These are phyloP conservation scores for Lolium perenne DNA, from an alignment of 176 grass and related monocot genomes.

Conservation along the genomic window DNA sequence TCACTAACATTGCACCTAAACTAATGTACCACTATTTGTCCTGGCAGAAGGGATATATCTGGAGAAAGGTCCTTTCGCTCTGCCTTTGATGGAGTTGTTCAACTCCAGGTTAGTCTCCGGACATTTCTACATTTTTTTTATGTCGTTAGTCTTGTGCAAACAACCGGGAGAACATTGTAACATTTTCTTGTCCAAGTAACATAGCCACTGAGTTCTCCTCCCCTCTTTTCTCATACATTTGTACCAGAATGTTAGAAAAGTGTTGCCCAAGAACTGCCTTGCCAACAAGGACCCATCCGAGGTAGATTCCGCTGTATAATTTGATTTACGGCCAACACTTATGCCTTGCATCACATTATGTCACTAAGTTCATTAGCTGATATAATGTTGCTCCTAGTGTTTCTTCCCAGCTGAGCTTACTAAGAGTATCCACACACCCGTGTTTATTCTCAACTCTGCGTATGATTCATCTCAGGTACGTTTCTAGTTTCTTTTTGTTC, in stretches of 20 bases:
- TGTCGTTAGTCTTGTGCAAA: too few relatives aligned
- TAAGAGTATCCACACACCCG: slow-evolving; percentile 60
- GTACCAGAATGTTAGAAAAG: too few relatives aligned
- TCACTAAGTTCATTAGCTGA: background rate
- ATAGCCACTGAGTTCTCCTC: background rate
- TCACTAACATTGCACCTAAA: background rate
- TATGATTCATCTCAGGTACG: slow-evolving; percentile 78
- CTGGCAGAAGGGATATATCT: too few relatives aligned
- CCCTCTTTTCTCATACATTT: too few relatives aligned
- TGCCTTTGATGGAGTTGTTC: slow-evolving; percentile 40
- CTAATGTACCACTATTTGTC: slow-evolving; percentile 13
- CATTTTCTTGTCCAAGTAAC: background rate
- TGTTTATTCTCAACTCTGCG: slow-evolving; percentile 68
- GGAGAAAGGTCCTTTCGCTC: too few relatives aligned
- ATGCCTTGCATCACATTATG: background rate
- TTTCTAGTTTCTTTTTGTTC: background rate
- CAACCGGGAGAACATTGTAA: background rate
- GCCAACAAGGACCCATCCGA: too few relatives aligned
- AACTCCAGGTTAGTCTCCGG: slow-evolving; percentile 63
- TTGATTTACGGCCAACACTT: background rate
- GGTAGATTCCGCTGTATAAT: background rate
- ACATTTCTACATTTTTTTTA: background rate
- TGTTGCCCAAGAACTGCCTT: too few relatives aligned
- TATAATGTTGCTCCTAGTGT: slow-evolving; percentile 46
- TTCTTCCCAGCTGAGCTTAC: slow-evolving; percentile 68